Conservation (phyloP, 306 rosid species). For the Medicago lupulina region DNA sequence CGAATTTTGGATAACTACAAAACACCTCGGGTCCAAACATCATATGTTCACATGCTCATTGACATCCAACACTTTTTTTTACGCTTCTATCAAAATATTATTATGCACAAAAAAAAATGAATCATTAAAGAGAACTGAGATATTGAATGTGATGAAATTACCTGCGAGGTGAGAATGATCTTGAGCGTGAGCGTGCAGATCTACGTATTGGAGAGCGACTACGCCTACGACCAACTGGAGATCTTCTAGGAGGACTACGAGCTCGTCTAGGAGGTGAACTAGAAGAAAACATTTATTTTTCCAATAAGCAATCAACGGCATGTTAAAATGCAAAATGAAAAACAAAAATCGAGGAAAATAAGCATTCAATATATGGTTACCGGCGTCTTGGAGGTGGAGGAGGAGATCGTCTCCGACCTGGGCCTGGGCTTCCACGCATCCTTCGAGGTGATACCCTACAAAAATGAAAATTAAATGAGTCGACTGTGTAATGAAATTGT, state of each 20-base stretch:
- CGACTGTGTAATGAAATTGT: conserved; percentile 5
- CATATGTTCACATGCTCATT: conserved; percentile 15
- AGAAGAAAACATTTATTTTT: conserved; percentile 32
- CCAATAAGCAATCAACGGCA: conserved; percentile 32
- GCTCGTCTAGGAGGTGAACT: conserved; percentile 87
- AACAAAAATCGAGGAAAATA: conserved; percentile 1
- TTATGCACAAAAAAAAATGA: neutral
- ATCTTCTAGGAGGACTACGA: conserved; percentile 98
- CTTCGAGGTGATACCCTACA: conserved; percentile 76
- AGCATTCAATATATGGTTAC: conserved; percentile 47
- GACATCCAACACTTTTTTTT: neutral
- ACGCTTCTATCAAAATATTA: conserved; percentile 30
- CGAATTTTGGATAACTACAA: conserved; percentile 19
- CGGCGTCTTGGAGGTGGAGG: conserved; percentile 90
- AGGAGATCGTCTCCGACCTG: conserved; percentile 87
- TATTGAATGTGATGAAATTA: conserved; percentile 40
- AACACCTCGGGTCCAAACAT: conserved; percentile 7
- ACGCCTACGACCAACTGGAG: conserved; percentile 84
- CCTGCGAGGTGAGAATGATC: conserved; percentile 95
- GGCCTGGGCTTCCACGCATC: conserved; percentile 89
- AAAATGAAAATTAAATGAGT: conserved; percentile 30
- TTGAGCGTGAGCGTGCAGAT: conserved; percentile 80
- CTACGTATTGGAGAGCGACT: conserved; percentile 92
- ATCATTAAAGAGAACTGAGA: conserved; percentile 13
- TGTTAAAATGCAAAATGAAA: neutral